Percentiles rank a stretch among this genome's conserved stretches.
Evolutionary conservation across 2,329 filamentous ascomycete genomes (phyloP).

Genomic region (Claviceps digitariae): DNA sequence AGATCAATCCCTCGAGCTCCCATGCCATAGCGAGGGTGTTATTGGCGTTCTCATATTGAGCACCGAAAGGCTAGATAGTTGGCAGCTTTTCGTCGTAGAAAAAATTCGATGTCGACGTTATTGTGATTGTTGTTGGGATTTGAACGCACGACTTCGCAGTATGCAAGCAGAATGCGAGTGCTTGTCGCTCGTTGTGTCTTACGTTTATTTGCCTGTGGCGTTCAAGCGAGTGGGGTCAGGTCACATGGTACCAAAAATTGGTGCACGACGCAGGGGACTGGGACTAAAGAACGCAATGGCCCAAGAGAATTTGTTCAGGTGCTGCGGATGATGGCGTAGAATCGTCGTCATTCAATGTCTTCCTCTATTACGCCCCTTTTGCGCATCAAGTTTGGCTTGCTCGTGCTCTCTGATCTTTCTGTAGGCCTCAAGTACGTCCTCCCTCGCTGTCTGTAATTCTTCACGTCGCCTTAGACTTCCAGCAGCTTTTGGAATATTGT

Average conservation of each 20-base stretch:
- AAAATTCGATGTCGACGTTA: background rate
- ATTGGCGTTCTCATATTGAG: conserved; percentile 14
- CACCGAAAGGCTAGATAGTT: background rate
- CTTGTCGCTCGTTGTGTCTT: background rate
- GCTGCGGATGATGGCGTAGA: no score
- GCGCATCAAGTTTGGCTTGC: conserved; percentile 19
- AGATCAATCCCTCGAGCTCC: conserved; percentile 26
- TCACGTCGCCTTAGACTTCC: conserved; percentile 27
- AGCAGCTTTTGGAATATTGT: conserved; percentile 23
- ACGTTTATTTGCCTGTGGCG: background rate
- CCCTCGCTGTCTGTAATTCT: conserved; percentile 21
- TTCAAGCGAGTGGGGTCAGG: background rate
- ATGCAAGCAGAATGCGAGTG: background rate
- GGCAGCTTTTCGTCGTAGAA: background rate
- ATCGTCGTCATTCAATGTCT: background rate
- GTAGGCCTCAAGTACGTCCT: conserved; percentile 25
- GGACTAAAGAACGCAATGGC: no score
- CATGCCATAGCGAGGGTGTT: conserved; percentile 18
- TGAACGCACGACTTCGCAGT: conserved; percentile 8
- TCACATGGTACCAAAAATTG: background rate
- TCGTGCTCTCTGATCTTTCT: conserved; percentile 24
- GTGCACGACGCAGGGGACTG: background rate
- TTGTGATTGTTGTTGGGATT: conserved; percentile 2
- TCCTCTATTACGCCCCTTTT: conserved; percentile 1
- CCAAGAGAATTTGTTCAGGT: no score